These are phyloP conservation scores for Pseudogymnoascus sp. DNA, from an alignment of 2,329 filamentous ascomycete species.

Conservation along the genomic window DNA sequence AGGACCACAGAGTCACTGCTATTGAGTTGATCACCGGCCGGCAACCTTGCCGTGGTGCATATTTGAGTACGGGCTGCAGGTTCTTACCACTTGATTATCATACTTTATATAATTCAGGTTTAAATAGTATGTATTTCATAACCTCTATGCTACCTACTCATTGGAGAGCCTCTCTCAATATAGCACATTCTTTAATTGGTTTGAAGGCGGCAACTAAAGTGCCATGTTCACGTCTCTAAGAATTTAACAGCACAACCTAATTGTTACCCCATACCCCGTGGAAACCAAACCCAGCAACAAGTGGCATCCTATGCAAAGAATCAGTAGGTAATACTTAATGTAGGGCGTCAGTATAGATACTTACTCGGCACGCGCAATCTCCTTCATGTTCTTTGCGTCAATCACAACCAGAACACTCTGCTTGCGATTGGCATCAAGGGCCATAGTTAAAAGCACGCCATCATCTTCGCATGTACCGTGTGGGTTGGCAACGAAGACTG, in stretches of 20 bases:
- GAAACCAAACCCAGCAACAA: neutral
- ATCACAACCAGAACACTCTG: slow-evolving; percentile 58
- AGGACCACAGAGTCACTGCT: slow-evolving; percentile 33
- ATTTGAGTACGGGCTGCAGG: neutral
- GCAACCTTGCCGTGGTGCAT: neutral
- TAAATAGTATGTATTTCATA: neutral
- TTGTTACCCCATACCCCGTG: neutral
- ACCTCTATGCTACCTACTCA: neutral
- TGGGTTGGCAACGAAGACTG: slow-evolving; percentile 54
- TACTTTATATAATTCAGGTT: neutral
- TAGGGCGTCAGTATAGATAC: slow-evolving; percentile 30
- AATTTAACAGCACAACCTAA: neutral
- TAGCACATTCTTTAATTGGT: neutral
- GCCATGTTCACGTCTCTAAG: neutral
- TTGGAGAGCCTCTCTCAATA: neutral
- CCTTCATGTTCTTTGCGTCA: slow-evolving; percentile 51
- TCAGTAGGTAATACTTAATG: neutral
- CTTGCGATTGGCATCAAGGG: slow-evolving; percentile 50
- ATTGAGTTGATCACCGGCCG: neutral
- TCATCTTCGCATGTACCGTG: slow-evolving; percentile 47
- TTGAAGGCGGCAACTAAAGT: neutral
- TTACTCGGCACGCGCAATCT: slow-evolving; percentile 55
- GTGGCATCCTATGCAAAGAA: neutral
- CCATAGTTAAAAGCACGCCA: slow-evolving; percentile 52
- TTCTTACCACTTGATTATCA: neutral